Evolutionary conservation across 1,139 yeast genomes (phyloP), one percentile per base, ranked within the genome.

Genomic region (Citeromyces hawaiiensis): DNA sequence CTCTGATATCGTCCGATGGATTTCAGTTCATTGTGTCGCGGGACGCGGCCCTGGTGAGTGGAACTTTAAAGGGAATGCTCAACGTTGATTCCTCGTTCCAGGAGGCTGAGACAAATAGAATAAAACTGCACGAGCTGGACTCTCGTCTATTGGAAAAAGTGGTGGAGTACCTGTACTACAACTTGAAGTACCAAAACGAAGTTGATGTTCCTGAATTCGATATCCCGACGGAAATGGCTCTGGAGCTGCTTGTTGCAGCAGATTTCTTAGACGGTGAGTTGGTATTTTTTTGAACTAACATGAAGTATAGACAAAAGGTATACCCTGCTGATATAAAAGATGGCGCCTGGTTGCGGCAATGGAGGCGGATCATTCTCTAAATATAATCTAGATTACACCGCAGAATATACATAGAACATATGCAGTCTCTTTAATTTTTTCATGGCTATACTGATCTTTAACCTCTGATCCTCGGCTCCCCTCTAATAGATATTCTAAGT

Each of bases 191-290:
- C 53, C 72, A 66, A 46, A 83, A 77, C 43, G 75, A 71, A 2
- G 74, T 67, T 34, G 62, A 64, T 19, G 75, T 83, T 9, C 94
- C 95, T 0, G 93, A 83, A 44, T 91, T 91, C 56, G 80, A 82
- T 37, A 76, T 91, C 1, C 96, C 97, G 0, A 91, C 97, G 0
- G 96, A 86, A 50, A 73, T 88, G 71, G 96, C 97, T 0, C 64
- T 91, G 47, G 97, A 91, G 53, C 63, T 91, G 48, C 61, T 91
- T 38, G 93, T 91, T 33, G 94, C 94, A 29, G 95, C 97, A 0
- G 97, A 88, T 55, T 87, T 75, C 54, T 64, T 87, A 50, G 91
- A 85, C 53, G 76, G 78, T 44, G 57, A 48, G 19, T 33, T 19
- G 18, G 15, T 33, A 33, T 33, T 17, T 15, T 9, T 10, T 3